Percentiles rank a stretch among this genome's conserved stretches.
phyloP scores from a whole-genome alignment of 768 basidiomycete species.

The Multifurca ochricompacta region DNA sequence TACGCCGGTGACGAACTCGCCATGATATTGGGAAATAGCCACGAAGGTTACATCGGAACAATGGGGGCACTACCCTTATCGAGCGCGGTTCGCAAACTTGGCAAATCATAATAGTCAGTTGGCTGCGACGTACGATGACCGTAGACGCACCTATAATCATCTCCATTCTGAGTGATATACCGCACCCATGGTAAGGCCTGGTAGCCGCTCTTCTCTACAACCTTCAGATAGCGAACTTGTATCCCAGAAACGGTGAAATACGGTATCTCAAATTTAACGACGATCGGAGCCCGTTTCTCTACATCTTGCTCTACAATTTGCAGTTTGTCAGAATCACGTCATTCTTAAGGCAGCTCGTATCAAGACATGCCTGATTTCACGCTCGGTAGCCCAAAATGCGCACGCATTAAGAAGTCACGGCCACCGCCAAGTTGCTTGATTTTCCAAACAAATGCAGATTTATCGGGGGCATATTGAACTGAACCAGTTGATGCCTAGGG shows the following conservation, averaged over 20 bases:
- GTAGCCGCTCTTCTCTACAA: conserved; percentile 98
- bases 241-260: conserved; percentile 98
- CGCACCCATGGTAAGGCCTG: conserved; percentile 95
- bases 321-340: not conserved
- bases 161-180: conserved; percentile 88
- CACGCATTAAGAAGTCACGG: conserved; percentile 95
- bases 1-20: no score
- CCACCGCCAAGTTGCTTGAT: conserved; percentile 97
- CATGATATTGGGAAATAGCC: not conserved
- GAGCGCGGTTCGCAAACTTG: conserved; percentile 61
- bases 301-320: conserved; percentile 51
- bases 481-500: conserved; percentile 87
- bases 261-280: conserved; percentile 96
- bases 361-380: conserved; percentile 74
- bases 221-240: conserved; percentile 96
- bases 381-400: conserved; percentile 93
- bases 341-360: no score
- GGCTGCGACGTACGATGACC: not conserved
- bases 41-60: conserved; percentile 31
- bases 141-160: conserved; percentile 72
- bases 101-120: conserved; percentile 1
- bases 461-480: conserved; percentile 96
- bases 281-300: conserved; percentile 90
- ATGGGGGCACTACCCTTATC: conserved; percentile 69
- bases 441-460: conserved; percentile 98